Evolutionary conservation across 306 rosid genomes (phyloP).

Genomic region (Carpinus viminea): DNA sequence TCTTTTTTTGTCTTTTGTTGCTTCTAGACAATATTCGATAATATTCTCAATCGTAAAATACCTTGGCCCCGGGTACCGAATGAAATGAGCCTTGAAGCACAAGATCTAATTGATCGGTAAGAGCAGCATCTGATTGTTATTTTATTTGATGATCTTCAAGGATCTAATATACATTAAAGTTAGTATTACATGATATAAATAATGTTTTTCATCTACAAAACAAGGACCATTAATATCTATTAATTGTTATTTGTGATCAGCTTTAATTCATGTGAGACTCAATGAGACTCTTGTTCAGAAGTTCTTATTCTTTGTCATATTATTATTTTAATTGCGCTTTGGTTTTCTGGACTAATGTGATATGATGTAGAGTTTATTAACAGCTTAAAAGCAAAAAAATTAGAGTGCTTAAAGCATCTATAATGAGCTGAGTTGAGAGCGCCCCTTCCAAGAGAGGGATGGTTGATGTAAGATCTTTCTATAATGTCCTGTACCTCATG

Average conservation of each 20-base stretch:
- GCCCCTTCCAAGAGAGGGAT: too few relatives aligned
- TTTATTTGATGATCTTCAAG: constrained; percentile 11
- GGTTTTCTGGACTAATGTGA: neutral
- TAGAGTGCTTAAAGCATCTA: neutral
- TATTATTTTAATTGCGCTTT: neutral
- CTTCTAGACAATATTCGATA: constrained; percentile 89
- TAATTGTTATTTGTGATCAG: neutral
- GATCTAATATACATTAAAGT: neutral
- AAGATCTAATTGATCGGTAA: constrained; percentile 89
- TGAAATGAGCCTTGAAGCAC: constrained; percentile 91
- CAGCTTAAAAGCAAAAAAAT: neutral
- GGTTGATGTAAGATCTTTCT: too few relatives aligned
- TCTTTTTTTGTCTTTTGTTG: constrained; percentile 9
- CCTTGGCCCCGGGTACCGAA: constrained; percentile 91
- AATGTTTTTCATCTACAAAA: neutral
- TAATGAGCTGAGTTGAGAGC: neutral
- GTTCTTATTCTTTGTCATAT: neutral
- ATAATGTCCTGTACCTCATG: too few relatives aligned
- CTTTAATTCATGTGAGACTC: neutral
- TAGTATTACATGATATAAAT: neutral
- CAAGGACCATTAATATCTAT: neutral
- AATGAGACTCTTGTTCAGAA: neutral
- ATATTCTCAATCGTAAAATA: constrained; percentile 87
- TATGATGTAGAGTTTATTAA: neutral
- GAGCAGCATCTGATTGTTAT: constrained; percentile 23